Base-by-base conservation (phyloP, 1,139 yeast species). In the Geotrichum armillariae region DNA sequence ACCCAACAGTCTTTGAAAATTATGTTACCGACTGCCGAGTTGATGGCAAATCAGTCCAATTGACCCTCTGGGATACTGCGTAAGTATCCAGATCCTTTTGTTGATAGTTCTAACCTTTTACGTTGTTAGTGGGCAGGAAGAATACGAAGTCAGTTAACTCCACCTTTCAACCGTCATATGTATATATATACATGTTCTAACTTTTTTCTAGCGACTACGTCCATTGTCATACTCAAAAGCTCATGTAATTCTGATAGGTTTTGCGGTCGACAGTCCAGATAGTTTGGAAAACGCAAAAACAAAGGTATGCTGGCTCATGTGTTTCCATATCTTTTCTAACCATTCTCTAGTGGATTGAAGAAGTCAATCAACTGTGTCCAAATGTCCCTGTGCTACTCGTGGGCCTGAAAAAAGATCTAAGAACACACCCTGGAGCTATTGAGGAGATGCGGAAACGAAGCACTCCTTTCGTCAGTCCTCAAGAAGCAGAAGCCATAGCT, bases 61-160 rank as follows among this genome's bases (percentile, higher is more conserved):
- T 91, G 54, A 94, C 96, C 1, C 70, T 91, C 34, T 91, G 98
- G 97, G 97, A 91, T 66, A 91, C 97, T 3, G 97, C 97, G 66
- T 64, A 59, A 40, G 67, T 61, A 17, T 29, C 14, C n/a, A n/a
- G n/a, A n/a, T n/a, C n/a, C n/a, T n/a, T n/a, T n/a, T n/a, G 20
- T 22, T 18, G 29, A 25, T n/a, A 29, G 22, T 29, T 31, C 54
- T 50, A 47, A 48, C 53, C 12, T 4, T 25, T 16, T 16, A 2
- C 12, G 14, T 29, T n/a, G 7, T n/a, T 35, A 65, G 68, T 1
- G 97, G 97, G 4, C 97, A 90, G 69, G 97, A 90, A 72, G 97
- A 70, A 55, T 70, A 69, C 56, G 73, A 70, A 55, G 63, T 62
- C 23, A 25, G 64, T 63, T 43, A 36, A 42, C 37, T n/a, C n/a